These are phyloP conservation scores for Mycogone perniciosa DNA, from an alignment of 2,329 filamentous ascomycete species.

Conservation along the genomic window DNA sequence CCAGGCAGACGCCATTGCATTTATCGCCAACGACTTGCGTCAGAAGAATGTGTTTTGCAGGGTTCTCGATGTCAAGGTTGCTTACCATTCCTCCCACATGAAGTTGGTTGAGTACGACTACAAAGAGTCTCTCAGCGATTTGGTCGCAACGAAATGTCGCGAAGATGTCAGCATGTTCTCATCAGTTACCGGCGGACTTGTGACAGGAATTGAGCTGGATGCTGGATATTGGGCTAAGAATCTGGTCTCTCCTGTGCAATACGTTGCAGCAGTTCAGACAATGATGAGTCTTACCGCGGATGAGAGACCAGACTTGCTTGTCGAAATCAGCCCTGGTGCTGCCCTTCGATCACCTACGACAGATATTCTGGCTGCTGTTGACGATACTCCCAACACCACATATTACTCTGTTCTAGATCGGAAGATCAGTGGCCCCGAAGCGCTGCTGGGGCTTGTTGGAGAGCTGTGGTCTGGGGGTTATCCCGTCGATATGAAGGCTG, in stretches of 20 bases:
- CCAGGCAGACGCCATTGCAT: constrained; percentile 24
- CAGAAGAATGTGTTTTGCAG: constrained; percentile 28
- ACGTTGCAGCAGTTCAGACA: constrained; percentile 32
- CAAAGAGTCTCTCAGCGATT: constrained; percentile 18
- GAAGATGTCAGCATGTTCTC: constrained; percentile 33
- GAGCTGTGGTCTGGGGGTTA: constrained; percentile 33
- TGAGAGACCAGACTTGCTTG: constrained; percentile 28
- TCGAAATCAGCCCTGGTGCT: constrained; percentile 37
- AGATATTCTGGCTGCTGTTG: constrained; percentile 26
- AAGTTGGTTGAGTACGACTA: constrained; percentile 32
- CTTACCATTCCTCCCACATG: constrained; percentile 44
- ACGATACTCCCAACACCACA: constrained; percentile 1
- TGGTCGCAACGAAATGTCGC: constrained; percentile 16
- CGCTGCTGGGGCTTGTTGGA: constrained; percentile 28
- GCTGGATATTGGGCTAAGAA: constrained; percentile 42
- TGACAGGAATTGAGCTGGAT: constrained; percentile 23
- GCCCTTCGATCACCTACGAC: constrained; percentile 31
- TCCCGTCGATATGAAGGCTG: constrained; percentile 25
- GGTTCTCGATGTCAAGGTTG: constrained; percentile 31
- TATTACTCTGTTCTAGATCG: constrained; percentile 26
- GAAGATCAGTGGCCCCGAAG: constrained; percentile 17
- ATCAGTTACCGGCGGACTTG: constrained; percentile 28
- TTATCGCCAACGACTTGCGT: constrained; percentile 27
- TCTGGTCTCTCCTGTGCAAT: constrained; percentile 39
- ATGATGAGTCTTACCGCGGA: constrained; percentile 26